Percentiles rank a stretch among this genome's conserved stretches.
Conservation (phyloP, 2,329 filamentous ascomycete species). For the Grosmannia huntii region DNA sequence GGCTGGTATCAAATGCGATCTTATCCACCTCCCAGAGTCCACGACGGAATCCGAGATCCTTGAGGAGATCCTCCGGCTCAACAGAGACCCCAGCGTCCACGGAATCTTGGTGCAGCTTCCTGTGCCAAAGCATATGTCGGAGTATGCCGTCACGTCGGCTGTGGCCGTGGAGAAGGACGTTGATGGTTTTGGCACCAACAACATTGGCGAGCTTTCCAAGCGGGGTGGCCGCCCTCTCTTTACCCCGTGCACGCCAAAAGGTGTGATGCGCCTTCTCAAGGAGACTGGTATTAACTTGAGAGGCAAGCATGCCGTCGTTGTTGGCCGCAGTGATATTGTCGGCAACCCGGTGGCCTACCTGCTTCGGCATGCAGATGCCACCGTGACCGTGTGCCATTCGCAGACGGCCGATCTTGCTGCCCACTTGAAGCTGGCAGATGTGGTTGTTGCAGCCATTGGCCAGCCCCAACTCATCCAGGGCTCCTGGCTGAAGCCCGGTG, state of each 20-base stretch:
- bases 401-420: conserved; percentile 62
- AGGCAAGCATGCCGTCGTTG: conserved; percentile 88
- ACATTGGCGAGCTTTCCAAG: conserved; percentile 96
- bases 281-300: conserved; percentile 71
- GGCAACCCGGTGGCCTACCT: conserved; percentile 94
- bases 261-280: conserved; percentile 83
- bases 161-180: conserved; percentile 94
- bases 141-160: conserved; percentile 79
- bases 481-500: conserved; percentile 88
- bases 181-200: conserved; percentile 85
- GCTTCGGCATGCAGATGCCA: conserved; percentile 89
- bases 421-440: conserved; percentile 71
- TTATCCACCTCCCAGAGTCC: conserved; percentile 70
- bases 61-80: conserved; percentile 66
- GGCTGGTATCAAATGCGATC: conserved; percentile 81
- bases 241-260: conserved; percentile 90
- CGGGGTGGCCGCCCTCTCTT: conserved; percentile 82
- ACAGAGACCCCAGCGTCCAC: conserved; percentile 76
- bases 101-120: conserved; percentile 92
- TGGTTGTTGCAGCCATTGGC: conserved; percentile 87
- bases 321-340: conserved; percentile 93
- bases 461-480: conserved; percentile 80
- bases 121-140: conserved; percentile 76
- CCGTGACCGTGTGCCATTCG: conserved; percentile 92
- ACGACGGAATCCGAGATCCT: conserved; percentile 79